A percentile compares a stretch with the other conserved stretches of the same genome.
These are phyloP conservation scores for Coniosporium uncinatum DNA, from an alignment of 2,329 filamentous ascomycete genomes.

Conservation along the genomic window DNA sequence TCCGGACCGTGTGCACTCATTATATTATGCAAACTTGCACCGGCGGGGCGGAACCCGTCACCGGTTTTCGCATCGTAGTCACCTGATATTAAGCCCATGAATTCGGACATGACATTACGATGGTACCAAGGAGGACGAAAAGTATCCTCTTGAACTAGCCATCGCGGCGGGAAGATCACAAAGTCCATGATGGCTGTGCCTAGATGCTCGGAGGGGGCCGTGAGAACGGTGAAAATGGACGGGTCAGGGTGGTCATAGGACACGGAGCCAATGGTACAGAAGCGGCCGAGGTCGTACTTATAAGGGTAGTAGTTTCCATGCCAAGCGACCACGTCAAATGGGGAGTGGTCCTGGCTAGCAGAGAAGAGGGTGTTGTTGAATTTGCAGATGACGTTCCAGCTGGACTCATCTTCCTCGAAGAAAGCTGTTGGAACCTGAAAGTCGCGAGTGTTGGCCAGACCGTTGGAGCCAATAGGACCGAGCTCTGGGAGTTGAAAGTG, in stretches of 20 bases:
- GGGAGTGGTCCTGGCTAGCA: slow-evolving; percentile 61
- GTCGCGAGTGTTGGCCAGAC: slow-evolving; percentile 70
- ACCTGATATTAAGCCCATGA: slow-evolving; percentile 59
- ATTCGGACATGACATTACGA: slow-evolving; percentile 59
- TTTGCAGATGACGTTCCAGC: slow-evolving; percentile 54
- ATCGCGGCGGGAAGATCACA: slow-evolving; percentile 59
- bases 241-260: slow-evolving; percentile 77
- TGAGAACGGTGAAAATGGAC: slow-evolving; percentile 66
- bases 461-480: slow-evolving; percentile 68
- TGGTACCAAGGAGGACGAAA: slow-evolving; percentile 57
- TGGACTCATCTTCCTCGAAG: slow-evolving; percentile 48
- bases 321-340: slow-evolving; percentile 78
- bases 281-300: slow-evolving; percentile 77
- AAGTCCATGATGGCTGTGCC: slow-evolving; percentile 62
- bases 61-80: slow-evolving; percentile 54
- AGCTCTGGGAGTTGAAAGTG: slow-evolving; percentile 69
- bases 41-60: slow-evolving; percentile 53
- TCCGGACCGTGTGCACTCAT: slow-evolving; percentile 66
- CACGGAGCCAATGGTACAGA: slow-evolving; percentile 68
- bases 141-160: slow-evolving; percentile 55
- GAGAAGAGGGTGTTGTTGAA: slow-evolving; percentile 63
- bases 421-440: slow-evolving; percentile 68
- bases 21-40: slow-evolving; percentile 61
- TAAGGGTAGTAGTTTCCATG: slow-evolving; percentile 76
- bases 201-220: slow-evolving; percentile 47